These are phyloP conservation scores for Pseudocercospora eumusae DNA, from an alignment of 2,329 filamentous ascomycete species.

Conservation along the genomic window DNA sequence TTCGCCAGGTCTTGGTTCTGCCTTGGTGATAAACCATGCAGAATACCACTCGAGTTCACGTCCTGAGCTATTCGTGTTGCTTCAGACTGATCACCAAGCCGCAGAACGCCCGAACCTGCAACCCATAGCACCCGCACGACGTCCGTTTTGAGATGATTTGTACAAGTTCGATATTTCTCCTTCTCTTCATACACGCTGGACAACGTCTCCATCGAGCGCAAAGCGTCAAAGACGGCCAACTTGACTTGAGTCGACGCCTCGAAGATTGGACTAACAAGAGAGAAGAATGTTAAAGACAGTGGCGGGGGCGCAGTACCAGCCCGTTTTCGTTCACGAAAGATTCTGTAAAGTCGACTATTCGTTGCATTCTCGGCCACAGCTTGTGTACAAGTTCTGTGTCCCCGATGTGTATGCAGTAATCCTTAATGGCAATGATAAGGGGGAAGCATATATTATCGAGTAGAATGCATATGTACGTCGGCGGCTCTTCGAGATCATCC, in stretches of 20 bases:
- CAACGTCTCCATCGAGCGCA: background rate
- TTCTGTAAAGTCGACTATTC: background rate
- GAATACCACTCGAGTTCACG: background rate
- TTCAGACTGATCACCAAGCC: background rate
- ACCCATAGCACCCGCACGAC: background rate
- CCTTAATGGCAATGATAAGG: slow-evolving; percentile 20
- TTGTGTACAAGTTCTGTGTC: slow-evolving; percentile 9
- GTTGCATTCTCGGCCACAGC: slow-evolving; percentile 4
- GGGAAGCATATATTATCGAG: slow-evolving; percentile 23
- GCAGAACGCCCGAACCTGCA: background rate
- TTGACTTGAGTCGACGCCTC: background rate
- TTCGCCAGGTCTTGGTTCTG: background rate
- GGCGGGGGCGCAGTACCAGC: background rate
- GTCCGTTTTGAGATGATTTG: background rate
- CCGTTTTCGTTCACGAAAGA: background rate
- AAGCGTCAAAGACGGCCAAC: background rate
- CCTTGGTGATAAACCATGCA: background rate
- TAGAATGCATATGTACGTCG: slow-evolving; percentile 26
- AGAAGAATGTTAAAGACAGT: slow-evolving; percentile 2
- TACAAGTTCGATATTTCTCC: background rate
- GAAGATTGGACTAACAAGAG: slow-evolving; percentile 1
- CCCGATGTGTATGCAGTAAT: slow-evolving; percentile 19
- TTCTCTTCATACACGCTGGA: background rate
- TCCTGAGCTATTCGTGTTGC: background rate
- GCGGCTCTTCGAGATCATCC: slow-evolving; percentile 13